Conservation (phyloP, 1,284 basidiomycete species). For the Cutaneotrichosporon mucoides region DNA sequence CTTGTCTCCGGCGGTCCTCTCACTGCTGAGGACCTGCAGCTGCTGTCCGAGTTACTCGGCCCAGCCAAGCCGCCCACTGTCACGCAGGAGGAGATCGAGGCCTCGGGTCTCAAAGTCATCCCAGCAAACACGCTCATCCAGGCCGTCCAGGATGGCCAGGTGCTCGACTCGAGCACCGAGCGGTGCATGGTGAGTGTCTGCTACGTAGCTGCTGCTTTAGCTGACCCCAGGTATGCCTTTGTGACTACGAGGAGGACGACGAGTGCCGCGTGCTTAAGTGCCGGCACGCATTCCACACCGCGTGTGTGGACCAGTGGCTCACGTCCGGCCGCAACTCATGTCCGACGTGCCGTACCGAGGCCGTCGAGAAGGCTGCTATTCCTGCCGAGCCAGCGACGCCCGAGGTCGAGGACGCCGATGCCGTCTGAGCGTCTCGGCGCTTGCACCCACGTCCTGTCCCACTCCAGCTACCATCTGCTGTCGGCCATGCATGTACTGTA, state of each 20-base stretch:
- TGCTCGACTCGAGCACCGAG: slow-evolving; percentile 72
- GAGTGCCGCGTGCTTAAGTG: slow-evolving; percentile 73
- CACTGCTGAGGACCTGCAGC: slow-evolving; percentile 63
- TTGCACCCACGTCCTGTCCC: background rate
- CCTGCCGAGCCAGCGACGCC: background rate
- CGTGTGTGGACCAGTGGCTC: slow-evolving; percentile 80
- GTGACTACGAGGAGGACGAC: slow-evolving; percentile 70
- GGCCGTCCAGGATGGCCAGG: slow-evolving; percentile 59
- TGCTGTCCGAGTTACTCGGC: slow-evolving; percentile 56
- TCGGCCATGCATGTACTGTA: background rate
- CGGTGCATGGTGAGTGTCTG: slow-evolving; percentile 56
- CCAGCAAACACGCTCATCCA: slow-evolving; percentile 56
- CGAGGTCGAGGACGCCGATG: slow-evolving; percentile 3
- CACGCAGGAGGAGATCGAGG: slow-evolving; percentile 72
- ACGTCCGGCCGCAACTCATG: slow-evolving; percentile 80
- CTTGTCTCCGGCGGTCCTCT: slow-evolving; percentile 56
- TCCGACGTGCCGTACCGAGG: slow-evolving; percentile 63
- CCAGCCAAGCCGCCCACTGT: slow-evolving; percentile 60
- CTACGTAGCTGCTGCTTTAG: background rate
- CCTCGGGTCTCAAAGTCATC: slow-evolving; percentile 69
- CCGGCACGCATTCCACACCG: slow-evolving; percentile 77
- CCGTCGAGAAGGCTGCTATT: slow-evolving; percentile 10
- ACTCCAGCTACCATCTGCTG: background rate
- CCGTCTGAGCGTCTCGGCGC: background rate
- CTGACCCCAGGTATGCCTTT: slow-evolving; percentile 67